Evolutionary conservation across 129 eudicot species (phyloP).

Genomic region (Flaveria bidentis): DNA sequence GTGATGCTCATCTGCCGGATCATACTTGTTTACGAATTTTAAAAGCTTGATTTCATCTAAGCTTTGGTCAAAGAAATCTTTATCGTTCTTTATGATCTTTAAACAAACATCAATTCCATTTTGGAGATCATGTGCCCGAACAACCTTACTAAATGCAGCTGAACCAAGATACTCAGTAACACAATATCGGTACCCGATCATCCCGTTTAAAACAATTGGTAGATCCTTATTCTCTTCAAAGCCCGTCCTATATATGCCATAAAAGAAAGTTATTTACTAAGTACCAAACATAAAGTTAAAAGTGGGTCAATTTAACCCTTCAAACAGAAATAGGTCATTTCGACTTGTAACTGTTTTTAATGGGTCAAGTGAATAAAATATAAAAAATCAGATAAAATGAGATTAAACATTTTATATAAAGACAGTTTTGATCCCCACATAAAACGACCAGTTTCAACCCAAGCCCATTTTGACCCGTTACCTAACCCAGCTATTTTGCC

Average conservation of each 20-base stretch:
- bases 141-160: conserved; percentile 93
- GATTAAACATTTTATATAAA: background rate
- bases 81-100: conserved; percentile 93
- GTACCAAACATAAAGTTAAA: conserved; percentile 11
- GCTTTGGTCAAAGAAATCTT: conserved; percentile 98
- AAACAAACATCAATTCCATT: conserved; percentile 86
- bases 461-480: background rate
- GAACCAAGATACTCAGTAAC: conserved; percentile 89
- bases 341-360: background rate
- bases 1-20: conserved; percentile 80
- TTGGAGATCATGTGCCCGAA: conserved; percentile 87
- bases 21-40: conserved; percentile 89
- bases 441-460: background rate
- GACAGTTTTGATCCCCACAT: conserved; percentile 8
- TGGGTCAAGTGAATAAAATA: background rate
- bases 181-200: conserved; percentile 74
- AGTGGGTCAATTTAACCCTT: background rate
- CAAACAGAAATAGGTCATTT: background rate
- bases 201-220: conserved; percentile 67
- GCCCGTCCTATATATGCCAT: conserved; percentile 77
- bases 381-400: background rate
- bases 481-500: conserved; percentile 4
- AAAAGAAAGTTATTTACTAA: conserved; percentile 29
- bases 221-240: conserved; percentile 94
- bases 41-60: conserved; percentile 96